These are phyloP conservation scores for Sphaerulina musiva DNA, from an alignment of 2,329 filamentous ascomycete genomes.

Conservation along the genomic window DNA sequence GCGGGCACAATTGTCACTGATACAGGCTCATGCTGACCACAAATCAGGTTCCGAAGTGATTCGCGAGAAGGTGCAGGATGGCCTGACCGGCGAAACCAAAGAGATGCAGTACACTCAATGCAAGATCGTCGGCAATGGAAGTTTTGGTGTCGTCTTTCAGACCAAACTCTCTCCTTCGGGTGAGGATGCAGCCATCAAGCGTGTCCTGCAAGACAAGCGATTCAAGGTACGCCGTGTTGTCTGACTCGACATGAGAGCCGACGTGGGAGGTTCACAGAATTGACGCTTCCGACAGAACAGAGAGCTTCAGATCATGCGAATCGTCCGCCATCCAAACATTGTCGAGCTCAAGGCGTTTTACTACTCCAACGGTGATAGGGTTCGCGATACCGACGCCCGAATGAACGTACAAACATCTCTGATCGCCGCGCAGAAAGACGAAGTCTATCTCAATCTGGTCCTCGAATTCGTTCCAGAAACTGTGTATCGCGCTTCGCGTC, in stretches of 20 bases:
- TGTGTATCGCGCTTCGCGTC: constrained; percentile 93
- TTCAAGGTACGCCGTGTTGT: constrained; percentile 68
- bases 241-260: neutral
- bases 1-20: too few species aligned
- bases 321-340: constrained; percentile 97
- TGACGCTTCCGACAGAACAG: constrained; percentile 63
- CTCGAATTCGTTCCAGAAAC: constrained; percentile 98
- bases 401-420: constrained; percentile 35
- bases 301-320: constrained; percentile 98
- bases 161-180: constrained; percentile 97
- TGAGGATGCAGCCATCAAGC: constrained; percentile 98
- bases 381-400: constrained; percentile 43
- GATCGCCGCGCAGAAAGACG: constrained; percentile 58
- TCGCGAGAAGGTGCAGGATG: constrained; percentile 98
- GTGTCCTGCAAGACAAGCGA: constrained; percentile 96
- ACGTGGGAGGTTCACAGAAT: constrained; percentile 26
- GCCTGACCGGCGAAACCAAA: constrained; percentile 89
- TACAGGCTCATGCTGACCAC: constrained; percentile 3
- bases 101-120: constrained; percentile 98
- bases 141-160: constrained; percentile 97
- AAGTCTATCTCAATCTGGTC: constrained; percentile 96
- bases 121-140: constrained; percentile 99
- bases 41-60: constrained; percentile 66
- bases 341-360: constrained; percentile 99
- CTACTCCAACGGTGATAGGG: constrained; percentile 97